These are phyloP conservation scores for Claviceps capensis DNA, from an alignment of 2,329 filamentous ascomycete species.

Conservation along the genomic window DNA sequence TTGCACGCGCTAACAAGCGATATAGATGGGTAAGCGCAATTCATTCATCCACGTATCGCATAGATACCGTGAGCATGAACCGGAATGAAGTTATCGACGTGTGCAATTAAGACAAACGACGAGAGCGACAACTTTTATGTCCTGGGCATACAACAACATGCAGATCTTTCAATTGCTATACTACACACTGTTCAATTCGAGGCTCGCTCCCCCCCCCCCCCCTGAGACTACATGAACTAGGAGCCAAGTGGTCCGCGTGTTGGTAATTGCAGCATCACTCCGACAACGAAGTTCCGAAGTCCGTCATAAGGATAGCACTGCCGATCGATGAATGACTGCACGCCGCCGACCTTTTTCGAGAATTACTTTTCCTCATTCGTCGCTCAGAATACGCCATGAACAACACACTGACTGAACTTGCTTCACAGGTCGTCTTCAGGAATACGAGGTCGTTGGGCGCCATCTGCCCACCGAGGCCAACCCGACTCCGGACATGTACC, in stretches of 20 bases:
- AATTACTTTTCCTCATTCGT: neutral
- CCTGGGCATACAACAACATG: neutral
- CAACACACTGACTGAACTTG: slow-evolving; percentile 1
- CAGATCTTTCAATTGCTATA: neutral
- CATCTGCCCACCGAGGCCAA: slow-evolving; percentile 96
- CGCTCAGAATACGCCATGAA: too few species aligned
- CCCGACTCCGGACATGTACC: slow-evolving; percentile 96
- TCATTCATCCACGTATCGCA: slow-evolving; percentile 8
- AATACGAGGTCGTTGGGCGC: slow-evolving; percentile 99
- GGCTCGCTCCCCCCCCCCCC: too few species aligned
- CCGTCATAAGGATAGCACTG: too few species aligned
- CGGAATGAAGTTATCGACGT: neutral
- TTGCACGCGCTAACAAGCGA: slow-evolving; percentile 25
- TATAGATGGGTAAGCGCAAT: slow-evolving; percentile 47
- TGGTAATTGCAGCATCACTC: neutral
- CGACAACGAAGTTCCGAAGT: neutral
- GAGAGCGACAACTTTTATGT: neutral
- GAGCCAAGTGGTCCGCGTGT: neutral
- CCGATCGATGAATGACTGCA: neutral
- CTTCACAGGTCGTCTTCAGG: slow-evolving; percentile 83
- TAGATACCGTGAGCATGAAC: neutral
- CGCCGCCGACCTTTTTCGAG: neutral
- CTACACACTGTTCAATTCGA: neutral
- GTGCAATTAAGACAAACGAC: neutral
- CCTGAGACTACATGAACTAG: neutral